Conservation (phyloP, 345 rosid species). For the Punica granatum region DNA sequence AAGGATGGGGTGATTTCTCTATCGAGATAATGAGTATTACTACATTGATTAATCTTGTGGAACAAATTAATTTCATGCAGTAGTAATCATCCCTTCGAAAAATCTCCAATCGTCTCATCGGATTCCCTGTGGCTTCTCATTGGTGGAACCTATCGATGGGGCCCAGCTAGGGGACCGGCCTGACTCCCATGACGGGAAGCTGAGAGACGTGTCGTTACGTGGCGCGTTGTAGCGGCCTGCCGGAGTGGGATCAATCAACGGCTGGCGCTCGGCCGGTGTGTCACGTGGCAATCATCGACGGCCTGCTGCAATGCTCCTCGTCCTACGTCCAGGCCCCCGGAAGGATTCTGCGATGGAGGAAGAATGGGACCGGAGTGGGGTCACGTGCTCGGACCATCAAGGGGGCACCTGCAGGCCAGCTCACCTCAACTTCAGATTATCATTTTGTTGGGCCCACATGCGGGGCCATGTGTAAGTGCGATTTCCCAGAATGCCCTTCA, state of each 20-base stretch:
- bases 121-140: neutral
- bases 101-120: neutral
- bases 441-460: neutral
- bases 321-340: neutral
- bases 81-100: neutral
- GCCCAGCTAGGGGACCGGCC: neutral
- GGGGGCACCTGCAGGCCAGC: constrained; percentile 1
- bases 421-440: constrained; percentile 5
- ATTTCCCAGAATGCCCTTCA: neutral
- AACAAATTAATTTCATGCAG: too few species aligned
- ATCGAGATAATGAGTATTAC: too few species aligned
- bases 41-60: too few species aligned
- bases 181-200: neutral
- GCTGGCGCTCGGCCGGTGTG: neutral
- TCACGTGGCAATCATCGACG: neutral
- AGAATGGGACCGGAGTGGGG: neutral
- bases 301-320: neutral
- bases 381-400: neutral
- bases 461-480: neutral
- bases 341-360: neutral
- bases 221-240: neutral
- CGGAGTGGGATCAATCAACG: neutral
- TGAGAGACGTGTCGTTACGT: neutral
- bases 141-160: too few species aligned
- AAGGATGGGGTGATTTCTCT: too few species aligned